These are phyloP conservation scores for Micractinium conductrix DNA, from an alignment of 139 green algal species.

Conservation along the genomic window DNA sequence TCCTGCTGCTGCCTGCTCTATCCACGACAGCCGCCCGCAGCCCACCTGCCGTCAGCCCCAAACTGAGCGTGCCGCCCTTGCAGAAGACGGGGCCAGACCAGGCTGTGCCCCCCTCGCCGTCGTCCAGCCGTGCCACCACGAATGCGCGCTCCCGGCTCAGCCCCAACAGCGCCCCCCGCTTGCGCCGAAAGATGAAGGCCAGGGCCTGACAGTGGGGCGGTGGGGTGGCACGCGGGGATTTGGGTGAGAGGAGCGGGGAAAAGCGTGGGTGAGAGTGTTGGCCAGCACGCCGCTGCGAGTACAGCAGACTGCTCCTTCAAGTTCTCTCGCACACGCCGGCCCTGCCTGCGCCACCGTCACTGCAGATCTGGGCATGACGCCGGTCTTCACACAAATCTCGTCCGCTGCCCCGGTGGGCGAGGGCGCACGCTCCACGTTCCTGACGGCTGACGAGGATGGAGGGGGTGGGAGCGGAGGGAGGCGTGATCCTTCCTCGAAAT, in stretches of 20 bases:
- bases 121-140: neutral
- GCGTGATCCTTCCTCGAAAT: neutral
- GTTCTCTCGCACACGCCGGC: too few relatives aligned
- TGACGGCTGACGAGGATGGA: too few relatives aligned
- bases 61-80: neutral
- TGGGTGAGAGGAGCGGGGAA: too few relatives aligned
- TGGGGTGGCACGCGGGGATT: neutral
- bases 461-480: neutral
- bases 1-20: too few relatives aligned
- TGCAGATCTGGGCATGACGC: neutral
- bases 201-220: neutral
- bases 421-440: too few relatives aligned
- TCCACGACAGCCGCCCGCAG: too few relatives aligned
- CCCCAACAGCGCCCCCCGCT: neutral
- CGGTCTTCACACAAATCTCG: too few relatives aligned
- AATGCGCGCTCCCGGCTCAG: neutral
- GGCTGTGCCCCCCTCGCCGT: neutral
- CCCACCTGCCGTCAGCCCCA: neutral
- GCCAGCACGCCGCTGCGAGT: too few relatives aligned
- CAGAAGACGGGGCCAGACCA: neutral
- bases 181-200: constrained; percentile 1
- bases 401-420: neutral
- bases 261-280: too few relatives aligned
- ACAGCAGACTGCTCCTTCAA: neutral
- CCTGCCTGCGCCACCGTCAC: neutral